Conservation (phyloP, 2,329 filamentous ascomycete genomes). For the Sporothrix schenckii region DNA sequence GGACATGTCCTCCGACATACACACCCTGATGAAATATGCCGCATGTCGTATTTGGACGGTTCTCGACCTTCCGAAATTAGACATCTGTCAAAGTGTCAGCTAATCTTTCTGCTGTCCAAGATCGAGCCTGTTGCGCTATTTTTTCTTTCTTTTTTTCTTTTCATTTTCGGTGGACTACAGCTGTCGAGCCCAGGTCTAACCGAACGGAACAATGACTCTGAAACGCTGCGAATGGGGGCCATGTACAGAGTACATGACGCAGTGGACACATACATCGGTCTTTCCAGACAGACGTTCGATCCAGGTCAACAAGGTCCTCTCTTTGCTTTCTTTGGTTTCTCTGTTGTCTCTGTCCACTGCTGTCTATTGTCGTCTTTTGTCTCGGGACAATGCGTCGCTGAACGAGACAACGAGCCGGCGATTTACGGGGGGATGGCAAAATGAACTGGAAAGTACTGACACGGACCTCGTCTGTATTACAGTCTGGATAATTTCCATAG, state of each 20-base stretch:
- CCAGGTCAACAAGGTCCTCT: too few species aligned
- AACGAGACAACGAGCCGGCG: neutral
- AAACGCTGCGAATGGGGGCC: neutral
- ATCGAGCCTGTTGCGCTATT: neutral
- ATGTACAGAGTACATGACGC: too few species aligned
- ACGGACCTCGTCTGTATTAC: neutral
- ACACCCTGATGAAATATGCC: neutral
- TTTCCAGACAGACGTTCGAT: neutral
- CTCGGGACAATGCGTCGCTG: neutral
- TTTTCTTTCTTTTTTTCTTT: neutral
- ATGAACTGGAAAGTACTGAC: neutral
- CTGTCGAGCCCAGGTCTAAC: neutral
- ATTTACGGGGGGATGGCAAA: conserved; percentile 1
- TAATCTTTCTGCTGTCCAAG: neutral
- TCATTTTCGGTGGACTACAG: neutral
- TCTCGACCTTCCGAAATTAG: conserved; percentile 17
- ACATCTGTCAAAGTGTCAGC: conserved; percentile 19
- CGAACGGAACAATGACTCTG: neutral
- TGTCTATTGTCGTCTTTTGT: neutral
- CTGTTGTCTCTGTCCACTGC: neutral
- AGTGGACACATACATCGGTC: too few species aligned
- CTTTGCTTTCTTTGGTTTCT: too few species aligned
- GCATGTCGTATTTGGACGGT: neutral
- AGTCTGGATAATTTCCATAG: neutral
- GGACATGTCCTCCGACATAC: too few species aligned